Evolutionary conservation across 2,329 filamentous ascomycete species (phyloP), one percentile per base, ranked within the genome.

Genomic region (Claviceps pazoutovae): DNA sequence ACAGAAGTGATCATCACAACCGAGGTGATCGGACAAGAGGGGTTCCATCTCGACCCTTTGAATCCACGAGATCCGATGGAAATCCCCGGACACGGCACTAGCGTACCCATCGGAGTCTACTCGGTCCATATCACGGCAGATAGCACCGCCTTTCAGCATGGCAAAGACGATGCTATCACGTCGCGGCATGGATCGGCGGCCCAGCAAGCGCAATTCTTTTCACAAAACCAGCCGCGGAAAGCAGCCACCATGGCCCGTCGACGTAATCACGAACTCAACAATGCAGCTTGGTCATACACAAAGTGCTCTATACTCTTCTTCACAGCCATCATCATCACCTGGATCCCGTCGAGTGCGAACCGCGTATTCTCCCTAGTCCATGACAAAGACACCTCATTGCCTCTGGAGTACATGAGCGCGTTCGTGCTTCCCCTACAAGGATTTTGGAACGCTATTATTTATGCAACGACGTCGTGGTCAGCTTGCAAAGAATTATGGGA

Each of bases 391-490:
- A 67, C 75, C 0, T 75, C 72, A 7, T 74, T 82, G 30, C 70
- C 74, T 0, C 75, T 93, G 23, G 81, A 87, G 59, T 80, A 84
- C 56, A 77, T 82, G 56, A 83, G 84, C 21, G 81, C 84, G 0
- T 75, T 88, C 42, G 86, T 93, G 1, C 74, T 94, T 8, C 87
- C 88, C 0, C 74, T 89, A 0, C 88, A 94, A 62, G 88, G 88
- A 0, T 86, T 90, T 60, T 93, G 87, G 86, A 94, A 94, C 63
- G 79, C 82, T 17, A 65, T 86, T 53, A 88, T 94, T 57, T 94
- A 93, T 66, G 68, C 80, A 16, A 74, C 78, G 11, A 88, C 84
- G 1, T 87, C 83, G 5, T 79, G 80, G 73, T 67, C 76, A 48
- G 82, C 82, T 0, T 82, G 80, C 61, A 75, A 74, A 61, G 66